Conservation (phyloP, 257 asterid genomes). For the Solanum okadae region DNA sequence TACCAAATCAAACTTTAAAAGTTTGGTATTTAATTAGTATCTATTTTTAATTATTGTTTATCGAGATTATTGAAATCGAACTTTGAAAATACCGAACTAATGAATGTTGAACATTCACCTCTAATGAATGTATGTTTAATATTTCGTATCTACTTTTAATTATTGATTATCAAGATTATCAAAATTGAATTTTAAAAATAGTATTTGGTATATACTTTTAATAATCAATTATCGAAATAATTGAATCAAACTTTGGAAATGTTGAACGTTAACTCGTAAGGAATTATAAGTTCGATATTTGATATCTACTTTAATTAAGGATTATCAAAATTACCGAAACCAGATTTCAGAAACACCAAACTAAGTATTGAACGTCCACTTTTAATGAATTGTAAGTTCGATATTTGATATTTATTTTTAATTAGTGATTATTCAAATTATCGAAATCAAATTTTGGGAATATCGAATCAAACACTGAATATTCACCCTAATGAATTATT, state of each 20-base stretch:
- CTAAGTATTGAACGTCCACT: rapidly evolving
- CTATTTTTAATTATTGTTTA: too few relatives aligned
- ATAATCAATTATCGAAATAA: background rate
- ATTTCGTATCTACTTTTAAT: too few relatives aligned
- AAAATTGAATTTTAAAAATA: too few relatives aligned
- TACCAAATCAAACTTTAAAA: background rate
- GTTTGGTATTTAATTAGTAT: background rate
- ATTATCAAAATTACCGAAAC: rapidly evolving
- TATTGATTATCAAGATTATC: too few relatives aligned
- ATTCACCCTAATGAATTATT: background rate
- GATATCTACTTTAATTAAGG: background rate
- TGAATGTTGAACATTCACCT: background rate
- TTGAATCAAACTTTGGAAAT: background rate
- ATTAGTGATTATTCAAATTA: too few relatives aligned
- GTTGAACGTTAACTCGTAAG: background rate
- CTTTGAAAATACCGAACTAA: background rate
- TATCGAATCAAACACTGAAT: background rate
- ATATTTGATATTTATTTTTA: too few relatives aligned
- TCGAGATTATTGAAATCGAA: background rate
- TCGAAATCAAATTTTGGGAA: background rate
- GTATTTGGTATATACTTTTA: too few relatives aligned
- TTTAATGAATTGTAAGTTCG: background rate
- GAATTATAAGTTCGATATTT: too few relatives aligned
- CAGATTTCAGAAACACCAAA: background rate
- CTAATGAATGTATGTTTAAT: background rate